Evolutionary conservation across 2,329 filamentous ascomycete genomes (phyloP).

Genomic region (Fusarium sp.): DNA sequence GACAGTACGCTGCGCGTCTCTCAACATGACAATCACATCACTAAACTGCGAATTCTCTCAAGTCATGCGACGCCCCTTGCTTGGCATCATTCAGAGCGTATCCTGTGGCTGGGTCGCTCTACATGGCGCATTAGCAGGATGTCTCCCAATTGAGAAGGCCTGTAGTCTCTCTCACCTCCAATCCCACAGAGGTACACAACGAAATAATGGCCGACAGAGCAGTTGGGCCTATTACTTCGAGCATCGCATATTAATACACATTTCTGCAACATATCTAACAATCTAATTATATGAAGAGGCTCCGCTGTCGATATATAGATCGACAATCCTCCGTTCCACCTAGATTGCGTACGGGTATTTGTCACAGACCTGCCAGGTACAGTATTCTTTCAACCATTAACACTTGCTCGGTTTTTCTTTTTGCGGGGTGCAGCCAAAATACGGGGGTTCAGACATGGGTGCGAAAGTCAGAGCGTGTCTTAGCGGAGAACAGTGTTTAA

Average conservation of each 20-base stretch:
- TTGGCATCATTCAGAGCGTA: constrained; percentile 8
- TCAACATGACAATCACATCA: constrained; percentile 3
- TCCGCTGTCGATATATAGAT: constrained; percentile 4
- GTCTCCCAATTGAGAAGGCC: constrained; percentile 16
- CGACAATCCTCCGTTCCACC: too few relatives aligned
- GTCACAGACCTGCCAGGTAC: not conserved
- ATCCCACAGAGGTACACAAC: not conserved
- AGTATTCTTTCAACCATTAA: not conserved
- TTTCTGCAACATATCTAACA: not conserved
- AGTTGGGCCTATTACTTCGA: not conserved
- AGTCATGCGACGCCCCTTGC: constrained; percentile 25
- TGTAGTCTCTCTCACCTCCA: not conserved
- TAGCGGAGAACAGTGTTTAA: constrained; percentile 10
- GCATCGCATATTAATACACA: not conserved
- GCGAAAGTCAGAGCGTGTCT: constrained; percentile 7
- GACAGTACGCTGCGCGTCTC: not conserved
- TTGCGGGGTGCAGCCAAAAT: constrained; percentile 34
- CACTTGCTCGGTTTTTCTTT: constrained; percentile 18
- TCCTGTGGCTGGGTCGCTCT: constrained; percentile 27
- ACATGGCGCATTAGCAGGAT: constrained; percentile 10
- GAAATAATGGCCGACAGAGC: not conserved
- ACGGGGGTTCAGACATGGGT: constrained; percentile 22
- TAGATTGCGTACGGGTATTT: not conserved
- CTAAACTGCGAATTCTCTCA: not conserved
- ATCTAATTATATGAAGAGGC: not conserved